Base-by-base conservation (phyloP, 352 stramenopile species). In the Phytopythium delawarense region DNA sequence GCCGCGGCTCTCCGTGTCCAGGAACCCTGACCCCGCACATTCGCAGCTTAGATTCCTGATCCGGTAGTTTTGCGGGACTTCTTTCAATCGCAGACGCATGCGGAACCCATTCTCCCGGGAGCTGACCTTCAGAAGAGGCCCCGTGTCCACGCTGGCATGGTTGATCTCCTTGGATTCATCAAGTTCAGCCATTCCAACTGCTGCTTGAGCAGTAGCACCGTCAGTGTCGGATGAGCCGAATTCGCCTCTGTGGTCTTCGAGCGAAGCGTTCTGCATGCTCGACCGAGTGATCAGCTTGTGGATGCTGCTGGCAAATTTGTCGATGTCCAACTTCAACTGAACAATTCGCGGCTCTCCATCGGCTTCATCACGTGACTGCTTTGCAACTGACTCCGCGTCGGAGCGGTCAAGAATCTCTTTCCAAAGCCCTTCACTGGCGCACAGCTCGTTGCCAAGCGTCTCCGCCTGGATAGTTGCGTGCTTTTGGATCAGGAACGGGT, bases 231-330 rank as follows among this genome's bases (percentile, higher is more conserved):
- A 20, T 30, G 48, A 53, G 20, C 21, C 30, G 54, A 40, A 13
- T 25, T n/a, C 18, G 59, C 20, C 23, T 57, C 9, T 44, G 3
- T 20, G n/a, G 7, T 52, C 30, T 28, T 30, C 49, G 11, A 59
- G 34, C 20, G 35, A 48, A 28, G 53, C 55, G 9, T 52, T 61
- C 39, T 39, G 25, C 37, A 40, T 23, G 16, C 60, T 72, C 46
- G 71, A 79, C 50, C 71, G 68, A 35, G 58, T 52, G 34, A 91
- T 80, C 6, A 93, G 64, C 55, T 91, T 90, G 65, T 90, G 84
- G 30, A 90, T 81, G 55, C 84, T 93, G 57, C 81, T 81, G 1
- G 81, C 81, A 72, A 91, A 91, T 44, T 83, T 86, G 63, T 91
- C 81, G 15, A 79, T 75, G n/a, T 80, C 75, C 54, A 86, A 75